Percentiles rank a stretch among this genome's conserved stretches.
Evolutionary conservation across 805 yeast genomes (phyloP).

Genomic region (Cyberlindnera amylophila): DNA sequence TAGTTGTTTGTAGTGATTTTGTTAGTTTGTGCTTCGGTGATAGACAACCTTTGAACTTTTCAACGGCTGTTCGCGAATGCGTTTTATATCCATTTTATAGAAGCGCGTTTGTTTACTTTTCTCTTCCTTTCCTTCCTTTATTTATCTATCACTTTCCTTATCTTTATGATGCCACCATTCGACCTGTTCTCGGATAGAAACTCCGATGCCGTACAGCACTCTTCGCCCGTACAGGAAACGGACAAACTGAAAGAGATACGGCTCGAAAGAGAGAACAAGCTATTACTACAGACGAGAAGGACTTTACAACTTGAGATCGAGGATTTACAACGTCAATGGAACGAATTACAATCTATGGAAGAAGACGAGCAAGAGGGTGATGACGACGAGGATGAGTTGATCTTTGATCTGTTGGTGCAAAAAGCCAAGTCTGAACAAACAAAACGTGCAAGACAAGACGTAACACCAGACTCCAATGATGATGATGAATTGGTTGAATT

Average conservation of each 20-base stretch:
- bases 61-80: background rate
- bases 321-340: conserved; percentile 19
- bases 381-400: conserved; percentile 12
- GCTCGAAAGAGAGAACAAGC: conserved; percentile 14
- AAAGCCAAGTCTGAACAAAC: conserved; percentile 2
- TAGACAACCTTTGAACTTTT: no score
- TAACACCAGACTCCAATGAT: conserved; percentile 1
- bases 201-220: conserved; percentile 6
- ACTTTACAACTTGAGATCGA: conserved; percentile 18
- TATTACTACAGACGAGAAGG: conserved; percentile 12
- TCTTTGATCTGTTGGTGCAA: conserved; percentile 11
- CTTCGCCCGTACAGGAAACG: conserved; percentile 21
- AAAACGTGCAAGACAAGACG: background rate
- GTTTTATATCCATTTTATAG: no score
- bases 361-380: conserved; percentile 7
- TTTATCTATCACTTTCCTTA: background rate
- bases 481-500: conserved; percentile 6
- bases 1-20: no score
- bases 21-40: no score
- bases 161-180: no score
- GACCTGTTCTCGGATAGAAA: conserved; percentile 18
- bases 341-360: conserved; percentile 15
- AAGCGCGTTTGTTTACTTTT: background rate
- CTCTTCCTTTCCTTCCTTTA: background rate
- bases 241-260: conserved; percentile 12